Evolutionary conservation across 208 protist species (phyloP).

Genomic region (Herpetomonas tarakana): DNA sequence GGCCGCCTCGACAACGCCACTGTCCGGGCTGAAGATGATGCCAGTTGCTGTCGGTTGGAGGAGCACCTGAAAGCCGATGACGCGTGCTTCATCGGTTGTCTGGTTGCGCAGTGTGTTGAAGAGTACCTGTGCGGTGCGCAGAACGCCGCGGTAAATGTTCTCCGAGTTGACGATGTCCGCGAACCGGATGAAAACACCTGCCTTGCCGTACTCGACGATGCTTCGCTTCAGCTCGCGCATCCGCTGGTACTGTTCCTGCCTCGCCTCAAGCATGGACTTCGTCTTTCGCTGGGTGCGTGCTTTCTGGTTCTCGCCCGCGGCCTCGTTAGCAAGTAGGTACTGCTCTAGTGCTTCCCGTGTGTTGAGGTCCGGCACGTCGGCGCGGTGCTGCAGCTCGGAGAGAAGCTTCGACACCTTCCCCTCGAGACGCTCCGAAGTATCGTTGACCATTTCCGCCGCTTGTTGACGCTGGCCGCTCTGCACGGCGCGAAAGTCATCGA

Average conservation of each 20-base stretch:
- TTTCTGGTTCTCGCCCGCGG: conserved; percentile 26
- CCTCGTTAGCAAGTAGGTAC: conserved; percentile 83
- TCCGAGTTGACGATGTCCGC: conserved; percentile 86
- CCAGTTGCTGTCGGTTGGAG: conserved; percentile 58
- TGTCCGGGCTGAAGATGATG: conserved; percentile 78
- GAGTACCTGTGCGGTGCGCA: conserved; percentile 60
- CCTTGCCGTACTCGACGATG: conserved; percentile 87
- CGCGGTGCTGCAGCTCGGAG: conserved; percentile 70
- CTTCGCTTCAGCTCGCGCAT: conserved; percentile 91
- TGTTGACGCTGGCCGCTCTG: conserved; percentile 79
- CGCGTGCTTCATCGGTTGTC: conserved; percentile 55
- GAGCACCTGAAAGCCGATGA: conserved; percentile 88
- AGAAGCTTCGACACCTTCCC: conserved; percentile 79
- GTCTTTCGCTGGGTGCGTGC: conserved; percentile 59
- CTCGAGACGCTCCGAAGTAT: conserved; percentile 80
- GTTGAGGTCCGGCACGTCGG: conserved; percentile 91
- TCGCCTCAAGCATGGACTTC: conserved; percentile 92
- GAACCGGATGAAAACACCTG: conserved; percentile 88
- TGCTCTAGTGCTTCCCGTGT: conserved; percentile 89
- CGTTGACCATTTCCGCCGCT: conserved; percentile 42
- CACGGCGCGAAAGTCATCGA: conserved; percentile 76
- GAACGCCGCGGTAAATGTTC: conserved; percentile 71
- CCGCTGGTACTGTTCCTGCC: conserved; percentile 73
- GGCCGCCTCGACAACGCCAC: conserved; percentile 45
- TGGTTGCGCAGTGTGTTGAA: conserved; percentile 72